Conservation (phyloP, 371 early-diverging fungal genomes). For the Actinomortierella wolfii region DNA sequence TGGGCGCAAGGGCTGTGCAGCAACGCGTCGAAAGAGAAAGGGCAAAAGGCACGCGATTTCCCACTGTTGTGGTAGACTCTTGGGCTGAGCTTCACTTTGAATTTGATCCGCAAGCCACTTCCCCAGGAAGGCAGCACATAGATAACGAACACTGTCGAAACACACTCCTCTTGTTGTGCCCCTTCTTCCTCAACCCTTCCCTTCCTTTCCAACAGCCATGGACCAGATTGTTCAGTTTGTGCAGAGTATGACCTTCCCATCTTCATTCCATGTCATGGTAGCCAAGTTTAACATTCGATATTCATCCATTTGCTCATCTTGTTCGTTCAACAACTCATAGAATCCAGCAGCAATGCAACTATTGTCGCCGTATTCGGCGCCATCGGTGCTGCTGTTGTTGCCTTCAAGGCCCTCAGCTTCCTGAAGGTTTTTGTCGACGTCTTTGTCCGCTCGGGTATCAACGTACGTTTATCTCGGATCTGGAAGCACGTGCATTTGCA, state of each 20-base stretch:
- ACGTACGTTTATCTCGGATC: slow-evolving; percentile 49
- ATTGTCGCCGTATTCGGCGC: slow-evolving; percentile 50
- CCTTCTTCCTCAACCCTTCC: neutral
- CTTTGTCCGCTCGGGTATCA: slow-evolving; percentile 63
- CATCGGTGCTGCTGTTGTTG: slow-evolving; percentile 55
- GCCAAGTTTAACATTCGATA: neutral
- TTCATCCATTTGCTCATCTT: neutral
- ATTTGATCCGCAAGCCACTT: too few species aligned
- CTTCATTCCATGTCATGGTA: neutral
- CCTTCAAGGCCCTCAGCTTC: slow-evolving; percentile 52
- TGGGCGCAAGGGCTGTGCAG: too few species aligned
- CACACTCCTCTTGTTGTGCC: too few species aligned
- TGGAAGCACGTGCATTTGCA: too few species aligned
- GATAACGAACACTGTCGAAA: too few species aligned
- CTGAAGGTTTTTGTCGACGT: slow-evolving; percentile 59
- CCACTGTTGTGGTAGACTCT: too few species aligned
- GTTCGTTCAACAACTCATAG: neutral
- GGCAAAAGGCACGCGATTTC: too few species aligned
- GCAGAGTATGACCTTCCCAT: slow-evolving; percentile 23
- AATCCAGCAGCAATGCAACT: slow-evolving; percentile 9
- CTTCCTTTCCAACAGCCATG: slow-evolving; percentile 13
- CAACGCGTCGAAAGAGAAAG: too few species aligned
- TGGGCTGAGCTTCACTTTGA: too few species aligned
- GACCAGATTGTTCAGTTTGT: slow-evolving; percentile 41
- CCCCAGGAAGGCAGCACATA: too few species aligned